These are phyloP conservation scores for Dalbergia cochinchinensis DNA, from an alignment of 306 rosid genomes.

Conservation along the genomic window DNA sequence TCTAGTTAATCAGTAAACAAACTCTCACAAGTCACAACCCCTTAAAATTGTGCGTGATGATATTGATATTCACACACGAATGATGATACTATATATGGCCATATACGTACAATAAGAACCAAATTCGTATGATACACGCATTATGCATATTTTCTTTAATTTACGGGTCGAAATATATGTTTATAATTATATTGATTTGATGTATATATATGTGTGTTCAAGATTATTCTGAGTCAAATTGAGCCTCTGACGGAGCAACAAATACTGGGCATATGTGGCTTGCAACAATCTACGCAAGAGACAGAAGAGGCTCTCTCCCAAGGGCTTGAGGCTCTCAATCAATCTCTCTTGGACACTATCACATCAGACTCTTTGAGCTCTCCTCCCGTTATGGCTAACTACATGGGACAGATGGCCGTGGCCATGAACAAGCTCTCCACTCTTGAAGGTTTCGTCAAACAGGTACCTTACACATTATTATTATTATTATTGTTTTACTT, in stretches of 20 bases:
- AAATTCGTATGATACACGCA: not conserved
- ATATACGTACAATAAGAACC: not conserved
- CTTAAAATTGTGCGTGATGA: not conserved
- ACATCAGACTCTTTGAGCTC: constrained; percentile 75
- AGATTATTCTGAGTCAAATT: constrained; percentile 77
- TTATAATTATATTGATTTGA: not conserved
- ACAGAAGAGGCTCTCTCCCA: constrained; percentile 88
- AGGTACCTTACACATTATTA: constrained; percentile 58
- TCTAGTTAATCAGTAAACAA: constrained; percentile 46
- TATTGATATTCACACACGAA: constrained; percentile 8
- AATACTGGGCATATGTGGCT: constrained; percentile 77
- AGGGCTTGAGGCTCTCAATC: constrained; percentile 85
- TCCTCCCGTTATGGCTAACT: constrained; percentile 88
- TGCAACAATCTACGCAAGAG: constrained; percentile 91
- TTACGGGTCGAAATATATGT: not conserved
- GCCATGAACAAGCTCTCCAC: constrained; percentile 93
- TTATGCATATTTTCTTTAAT: not conserved
- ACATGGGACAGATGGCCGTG: constrained; percentile 95
- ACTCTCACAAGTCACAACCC: not conserved
- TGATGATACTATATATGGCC: not conserved
- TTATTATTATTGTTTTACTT: too few species aligned
- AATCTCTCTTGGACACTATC: constrained; percentile 78
- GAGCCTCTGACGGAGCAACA: constrained; percentile 97
- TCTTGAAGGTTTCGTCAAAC: constrained; percentile 86
- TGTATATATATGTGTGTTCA: constrained; percentile 26